Conservation (phyloP, 768 basidiomycete genomes). For the Saitozyma podzolica region DNA sequence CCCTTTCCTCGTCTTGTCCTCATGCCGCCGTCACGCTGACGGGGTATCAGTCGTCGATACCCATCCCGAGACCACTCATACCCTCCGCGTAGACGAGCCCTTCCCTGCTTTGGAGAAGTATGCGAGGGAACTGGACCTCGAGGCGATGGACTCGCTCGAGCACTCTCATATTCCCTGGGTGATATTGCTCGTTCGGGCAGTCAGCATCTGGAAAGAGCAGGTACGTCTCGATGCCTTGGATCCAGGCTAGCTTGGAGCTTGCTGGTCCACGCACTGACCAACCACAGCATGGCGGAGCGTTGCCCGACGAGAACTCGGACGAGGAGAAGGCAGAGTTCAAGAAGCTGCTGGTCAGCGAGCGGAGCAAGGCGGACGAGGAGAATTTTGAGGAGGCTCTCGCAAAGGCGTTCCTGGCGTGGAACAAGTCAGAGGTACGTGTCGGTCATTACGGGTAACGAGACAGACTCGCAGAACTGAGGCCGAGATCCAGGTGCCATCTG, state of each 20-base stretch:
- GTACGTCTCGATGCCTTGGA: constrained; percentile 55
- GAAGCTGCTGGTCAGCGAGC: constrained; percentile 62
- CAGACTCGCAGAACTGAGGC: background rate
- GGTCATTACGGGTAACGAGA: background rate
- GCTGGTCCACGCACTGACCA: too few relatives aligned
- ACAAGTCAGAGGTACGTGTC: constrained; percentile 57
- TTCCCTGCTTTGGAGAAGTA: constrained; percentile 79
- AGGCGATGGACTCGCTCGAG: constrained; percentile 79
- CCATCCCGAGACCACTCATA: constrained; percentile 67
- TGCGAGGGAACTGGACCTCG: constrained; percentile 69
- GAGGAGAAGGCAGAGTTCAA: constrained; percentile 78
- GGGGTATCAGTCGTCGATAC: constrained; percentile 74
- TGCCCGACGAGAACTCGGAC: constrained; percentile 58
- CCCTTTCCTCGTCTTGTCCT: constrained; percentile 13
- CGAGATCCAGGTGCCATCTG: constrained; percentile 62
- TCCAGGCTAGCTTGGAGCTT: too few relatives aligned
- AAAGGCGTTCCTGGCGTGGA: constrained; percentile 81
- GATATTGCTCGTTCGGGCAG: constrained; percentile 75
- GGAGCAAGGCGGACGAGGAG: constrained; percentile 82
- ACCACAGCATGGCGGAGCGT: constrained; percentile 65
- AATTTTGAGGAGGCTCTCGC: constrained; percentile 94
- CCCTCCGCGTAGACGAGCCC: constrained; percentile 80
- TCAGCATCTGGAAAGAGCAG: constrained; percentile 77
- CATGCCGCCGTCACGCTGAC: background rate
- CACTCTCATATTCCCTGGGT: constrained; percentile 90